Evolutionary conservation across 805 yeast genomes (phyloP).

Genomic region (Lachancea thermotolerans): DNA sequence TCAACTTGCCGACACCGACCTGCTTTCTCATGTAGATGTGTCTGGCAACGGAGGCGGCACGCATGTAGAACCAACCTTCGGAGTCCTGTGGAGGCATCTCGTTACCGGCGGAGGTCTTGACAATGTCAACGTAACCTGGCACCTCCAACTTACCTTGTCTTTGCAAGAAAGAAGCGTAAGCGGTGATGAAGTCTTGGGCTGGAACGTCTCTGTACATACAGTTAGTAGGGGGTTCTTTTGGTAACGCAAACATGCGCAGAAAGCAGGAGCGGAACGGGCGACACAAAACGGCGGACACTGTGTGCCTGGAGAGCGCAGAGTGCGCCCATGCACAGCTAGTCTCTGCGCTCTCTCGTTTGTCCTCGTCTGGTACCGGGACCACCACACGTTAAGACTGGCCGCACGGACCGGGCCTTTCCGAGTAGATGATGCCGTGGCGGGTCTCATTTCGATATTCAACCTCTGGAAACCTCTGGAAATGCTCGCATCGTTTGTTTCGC

Average conservation of each 20-base stretch:
- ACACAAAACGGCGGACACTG: too few relatives aligned
- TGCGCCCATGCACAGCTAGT: too few relatives aligned
- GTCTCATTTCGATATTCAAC: too few relatives aligned
- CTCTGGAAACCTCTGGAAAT: too few relatives aligned
- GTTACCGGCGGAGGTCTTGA: conserved; percentile 98
- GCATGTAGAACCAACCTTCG: conserved; percentile 99
- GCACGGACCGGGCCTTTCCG: too few relatives aligned
- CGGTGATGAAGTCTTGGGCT: conserved; percentile 99
- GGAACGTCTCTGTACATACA: conserved; percentile 89
- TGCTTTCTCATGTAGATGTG: conserved; percentile 99
- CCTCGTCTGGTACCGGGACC: too few relatives aligned
- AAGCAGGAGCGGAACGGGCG: not conserved
- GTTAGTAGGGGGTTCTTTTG: conserved; percentile 22
- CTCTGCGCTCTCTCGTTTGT: too few relatives aligned
- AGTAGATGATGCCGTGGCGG: too few relatives aligned
- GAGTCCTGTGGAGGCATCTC: conserved; percentile 99
- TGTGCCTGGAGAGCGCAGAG: too few relatives aligned
- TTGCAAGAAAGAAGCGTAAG: conserved; percentile 99
- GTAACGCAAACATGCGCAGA: not conserved
- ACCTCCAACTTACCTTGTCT: conserved; percentile 99
- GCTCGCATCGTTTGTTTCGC: not conserved
- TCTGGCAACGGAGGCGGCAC: conserved; percentile 99
- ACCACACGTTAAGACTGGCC: too few relatives aligned
- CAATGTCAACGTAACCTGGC: conserved; percentile 99
- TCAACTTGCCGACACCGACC: conserved; percentile 98